A percentile compares a stretch with the other conserved stretches of the same genome.
Evolutionary conservation across 306 rosid genomes (phyloP).

Genomic region (Cercis canadensis): DNA sequence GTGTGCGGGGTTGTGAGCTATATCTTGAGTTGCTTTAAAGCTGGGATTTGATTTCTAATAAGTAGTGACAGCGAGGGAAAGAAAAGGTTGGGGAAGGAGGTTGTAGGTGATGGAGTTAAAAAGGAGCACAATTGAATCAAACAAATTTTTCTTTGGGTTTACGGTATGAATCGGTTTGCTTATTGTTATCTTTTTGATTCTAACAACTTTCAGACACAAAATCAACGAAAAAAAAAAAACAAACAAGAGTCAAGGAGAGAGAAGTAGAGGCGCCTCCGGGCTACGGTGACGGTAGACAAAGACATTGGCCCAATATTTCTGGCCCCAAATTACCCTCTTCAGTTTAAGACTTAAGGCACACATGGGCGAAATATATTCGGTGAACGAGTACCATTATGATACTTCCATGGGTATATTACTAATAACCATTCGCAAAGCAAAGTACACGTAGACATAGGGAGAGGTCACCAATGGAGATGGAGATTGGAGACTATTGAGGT

Average conservation of each 20-base stretch:
- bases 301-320: too few relatives aligned
- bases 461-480: too few relatives aligned
- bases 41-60: conserved; percentile 21
- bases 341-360: too few relatives aligned
- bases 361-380: too few relatives aligned
- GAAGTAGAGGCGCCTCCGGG: too few relatives aligned
- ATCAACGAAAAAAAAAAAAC: not conserved
- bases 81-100: conserved; percentile 38
- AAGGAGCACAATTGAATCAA: conserved; percentile 44
- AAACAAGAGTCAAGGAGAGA: not conserved
- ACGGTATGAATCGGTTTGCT: conserved; percentile 42
- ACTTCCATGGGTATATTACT: too few relatives aligned
- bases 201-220: conserved; percentile 20
- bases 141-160: conserved; percentile 59
- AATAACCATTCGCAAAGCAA: too few relatives aligned
- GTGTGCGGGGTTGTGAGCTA: conserved; percentile 1
- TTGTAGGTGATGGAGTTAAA: conserved; percentile 13
- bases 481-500: not conserved
- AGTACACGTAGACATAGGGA: too few relatives aligned
- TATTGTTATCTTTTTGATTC: not conserved
- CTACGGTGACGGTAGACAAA: too few relatives aligned
- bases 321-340: too few relatives aligned
- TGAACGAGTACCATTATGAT: too few relatives aligned
- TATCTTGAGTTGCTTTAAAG: conserved; percentile 29
- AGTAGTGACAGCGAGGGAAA: too few relatives aligned